Percentiles rank a stretch among this genome's conserved stretches.
Conservation (phyloP, 805 yeast species). For the Candida glaebosa region DNA sequence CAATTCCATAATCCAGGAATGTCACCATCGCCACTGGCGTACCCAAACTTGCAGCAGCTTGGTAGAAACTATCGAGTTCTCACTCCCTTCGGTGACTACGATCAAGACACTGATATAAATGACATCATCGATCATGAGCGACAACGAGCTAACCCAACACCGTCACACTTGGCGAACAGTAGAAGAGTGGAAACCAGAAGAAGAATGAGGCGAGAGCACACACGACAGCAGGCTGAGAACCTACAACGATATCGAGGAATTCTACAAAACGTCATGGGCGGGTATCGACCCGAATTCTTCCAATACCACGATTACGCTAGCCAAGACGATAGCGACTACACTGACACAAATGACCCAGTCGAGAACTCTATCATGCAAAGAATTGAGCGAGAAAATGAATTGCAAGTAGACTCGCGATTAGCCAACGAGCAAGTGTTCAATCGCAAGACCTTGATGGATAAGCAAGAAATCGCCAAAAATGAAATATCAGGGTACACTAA, state of each 20-base stretch:
- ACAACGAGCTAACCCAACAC: neutral
- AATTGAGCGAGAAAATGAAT: constrained; percentile 39
- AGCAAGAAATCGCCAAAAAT: constrained; percentile 20
- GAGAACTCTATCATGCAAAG: constrained; percentile 35
- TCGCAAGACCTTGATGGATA: constrained; percentile 25
- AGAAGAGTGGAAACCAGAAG: neutral
- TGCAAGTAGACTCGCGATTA: constrained; percentile 29
- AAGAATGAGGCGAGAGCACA: neutral
- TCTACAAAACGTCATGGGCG: neutral
- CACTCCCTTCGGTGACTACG: constrained; percentile 7
- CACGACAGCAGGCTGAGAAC: neutral
- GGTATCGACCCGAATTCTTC: neutral
- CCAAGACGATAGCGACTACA: constrained; percentile 5
- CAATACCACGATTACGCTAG: neutral
- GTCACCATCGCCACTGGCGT: constrained; percentile 2
- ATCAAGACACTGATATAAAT: neutral
- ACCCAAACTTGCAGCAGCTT: neutral
- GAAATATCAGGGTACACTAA: constrained; percentile 29
- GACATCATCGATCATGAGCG: neutral
- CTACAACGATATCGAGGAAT: neutral
- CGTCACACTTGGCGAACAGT: neutral
- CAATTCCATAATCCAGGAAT: constrained; percentile 1
- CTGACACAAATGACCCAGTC: constrained; percentile 10
- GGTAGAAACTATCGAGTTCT: constrained; percentile 1
- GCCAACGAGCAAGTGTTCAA: constrained; percentile 29